Conservation (phyloP, 768 basidiomycete species). For the Omphalotus guepiniiformis region DNA sequence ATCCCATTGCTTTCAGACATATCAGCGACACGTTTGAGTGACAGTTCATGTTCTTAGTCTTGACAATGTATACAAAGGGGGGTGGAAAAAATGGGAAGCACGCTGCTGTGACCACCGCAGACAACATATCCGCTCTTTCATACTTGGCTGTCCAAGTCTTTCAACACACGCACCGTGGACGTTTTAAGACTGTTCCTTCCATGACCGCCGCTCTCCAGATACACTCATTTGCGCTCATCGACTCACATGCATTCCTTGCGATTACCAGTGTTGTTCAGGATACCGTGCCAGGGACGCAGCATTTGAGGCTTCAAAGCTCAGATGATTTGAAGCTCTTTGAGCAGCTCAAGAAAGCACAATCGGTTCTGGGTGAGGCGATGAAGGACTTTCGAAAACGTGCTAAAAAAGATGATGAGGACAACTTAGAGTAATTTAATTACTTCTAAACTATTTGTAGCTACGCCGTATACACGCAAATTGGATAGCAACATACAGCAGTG, state of each 20-base stretch:
- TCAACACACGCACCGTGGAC: conserved; percentile 11
- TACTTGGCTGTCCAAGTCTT: conserved; percentile 18
- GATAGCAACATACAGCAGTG: too few species aligned
- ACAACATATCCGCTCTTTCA: conserved; percentile 15
- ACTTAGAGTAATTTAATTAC: too few species aligned
- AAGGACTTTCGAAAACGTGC: too few species aligned
- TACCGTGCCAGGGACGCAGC: not conserved
- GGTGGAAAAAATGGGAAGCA: conserved; percentile 20
- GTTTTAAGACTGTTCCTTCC: conserved; percentile 10
- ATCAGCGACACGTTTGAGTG: not conserved
- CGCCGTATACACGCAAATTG: too few species aligned
- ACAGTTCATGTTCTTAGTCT: not conserved
- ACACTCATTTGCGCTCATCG: conserved; percentile 14
- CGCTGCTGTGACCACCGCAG: conserved; percentile 8
- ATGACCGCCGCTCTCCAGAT: conserved; percentile 12
- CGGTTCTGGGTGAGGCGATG: too few species aligned
- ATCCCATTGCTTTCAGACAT: not conserved
- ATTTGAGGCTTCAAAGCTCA: too few species aligned
- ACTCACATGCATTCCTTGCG: conserved; percentile 13
- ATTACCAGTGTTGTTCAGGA: not conserved
- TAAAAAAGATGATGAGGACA: too few species aligned
- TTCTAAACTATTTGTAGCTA: too few species aligned
- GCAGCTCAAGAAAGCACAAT: too few species aligned
- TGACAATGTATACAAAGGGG: conserved; percentile 11
- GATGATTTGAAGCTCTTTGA: too few species aligned